Percentiles rank a stretch among this genome's conserved stretches.
phyloP scores from a whole-genome alignment of 176 grass and related monocot species.

The Chrysopogon serrulatus region DNA sequence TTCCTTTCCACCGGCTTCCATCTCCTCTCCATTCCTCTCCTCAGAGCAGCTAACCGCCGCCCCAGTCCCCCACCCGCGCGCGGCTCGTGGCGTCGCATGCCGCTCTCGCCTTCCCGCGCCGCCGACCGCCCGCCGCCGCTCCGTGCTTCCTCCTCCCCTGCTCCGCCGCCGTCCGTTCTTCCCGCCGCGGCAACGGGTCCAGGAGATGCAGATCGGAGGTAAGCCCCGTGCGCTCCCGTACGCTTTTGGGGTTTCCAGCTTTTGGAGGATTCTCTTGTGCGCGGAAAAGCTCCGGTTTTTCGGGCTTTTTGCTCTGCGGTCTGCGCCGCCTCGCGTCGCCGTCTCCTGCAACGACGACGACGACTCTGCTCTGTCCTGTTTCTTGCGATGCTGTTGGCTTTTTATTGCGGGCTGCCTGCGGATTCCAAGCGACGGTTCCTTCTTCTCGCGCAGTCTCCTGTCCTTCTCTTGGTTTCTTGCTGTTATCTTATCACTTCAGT shows the following conservation, averaged over 20 bases:
- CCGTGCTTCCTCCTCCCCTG: too few species aligned
- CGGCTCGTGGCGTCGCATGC: neutral
- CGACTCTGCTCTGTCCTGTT: neutral
- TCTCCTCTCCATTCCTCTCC: too few species aligned
- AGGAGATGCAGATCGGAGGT: slow-evolving; percentile 12
- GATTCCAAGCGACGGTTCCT: neutral
- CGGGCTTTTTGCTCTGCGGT: too few species aligned
- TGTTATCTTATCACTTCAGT: neutral
- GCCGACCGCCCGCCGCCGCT: too few species aligned
- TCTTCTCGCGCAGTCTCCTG: too few species aligned
- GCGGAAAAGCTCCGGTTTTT: neutral
- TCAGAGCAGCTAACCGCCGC: too few species aligned
- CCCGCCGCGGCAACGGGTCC: too few species aligned
- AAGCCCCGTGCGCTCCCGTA: neutral
- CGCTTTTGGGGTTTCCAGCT: neutral
- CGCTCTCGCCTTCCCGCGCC: neutral
- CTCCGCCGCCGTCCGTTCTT: neutral
- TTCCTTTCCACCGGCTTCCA: too few species aligned
- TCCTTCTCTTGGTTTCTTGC: neutral
- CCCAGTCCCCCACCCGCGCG: neutral
- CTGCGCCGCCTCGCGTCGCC: neutral
- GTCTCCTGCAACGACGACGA: too few species aligned
- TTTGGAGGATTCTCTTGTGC: neutral
- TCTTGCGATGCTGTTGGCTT: neutral
- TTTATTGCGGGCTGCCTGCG: neutral